Evolutionary conservation across 1,139 yeast species (phyloP).

Genomic region (Eremothecium coryli): DNA sequence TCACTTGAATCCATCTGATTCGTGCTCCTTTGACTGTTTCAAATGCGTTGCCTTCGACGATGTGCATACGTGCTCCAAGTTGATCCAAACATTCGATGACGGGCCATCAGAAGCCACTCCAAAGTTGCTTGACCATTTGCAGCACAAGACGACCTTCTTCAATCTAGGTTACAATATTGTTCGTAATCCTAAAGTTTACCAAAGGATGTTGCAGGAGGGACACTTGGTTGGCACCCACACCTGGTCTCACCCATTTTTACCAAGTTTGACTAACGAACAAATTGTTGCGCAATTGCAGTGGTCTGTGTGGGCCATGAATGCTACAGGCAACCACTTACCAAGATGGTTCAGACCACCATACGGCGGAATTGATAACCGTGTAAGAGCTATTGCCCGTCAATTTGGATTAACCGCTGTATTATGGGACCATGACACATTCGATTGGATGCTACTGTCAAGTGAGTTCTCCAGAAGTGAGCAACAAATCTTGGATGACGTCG

Average conservation of each 20-base stretch:
- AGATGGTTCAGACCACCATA: slow-evolving; percentile 95
- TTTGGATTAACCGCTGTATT: slow-evolving; percentile 82
- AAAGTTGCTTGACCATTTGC: slow-evolving; percentile 44
- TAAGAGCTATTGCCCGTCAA: slow-evolving; percentile 67
- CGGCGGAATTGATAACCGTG: slow-evolving; percentile 85
- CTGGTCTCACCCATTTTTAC: slow-evolving; percentile 85
- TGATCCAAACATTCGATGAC: slow-evolving; percentile 89
- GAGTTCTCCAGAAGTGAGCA: slow-evolving; percentile 35
- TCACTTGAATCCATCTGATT: slow-evolving; percentile 36
- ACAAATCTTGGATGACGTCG: slow-evolving; percentile 48
- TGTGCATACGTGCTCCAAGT: slow-evolving; percentile 57
- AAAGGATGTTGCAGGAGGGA: slow-evolving; percentile 46
- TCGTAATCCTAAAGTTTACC: slow-evolving; percentile 64
- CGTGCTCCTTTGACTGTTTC: slow-evolving; percentile 81
- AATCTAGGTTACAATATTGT: slow-evolving; percentile 77
- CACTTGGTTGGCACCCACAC: slow-evolving; percentile 85
- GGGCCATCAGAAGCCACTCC: slow-evolving; percentile 78
- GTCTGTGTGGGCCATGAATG: slow-evolving; percentile 98
- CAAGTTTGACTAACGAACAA: slow-evolving; percentile 65
- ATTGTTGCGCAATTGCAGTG: slow-evolving; percentile 85
- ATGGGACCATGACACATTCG: slow-evolving; percentile 90
- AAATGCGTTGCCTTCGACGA: slow-evolving; percentile 76
- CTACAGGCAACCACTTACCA: slow-evolving; percentile 82
- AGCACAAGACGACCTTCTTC: slow-evolving; percentile 63
- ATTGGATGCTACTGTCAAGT: slow-evolving; percentile 62